Conservation (phyloP, 768 basidiomycete genomes). For the Collybiopsis luxurians region DNA sequence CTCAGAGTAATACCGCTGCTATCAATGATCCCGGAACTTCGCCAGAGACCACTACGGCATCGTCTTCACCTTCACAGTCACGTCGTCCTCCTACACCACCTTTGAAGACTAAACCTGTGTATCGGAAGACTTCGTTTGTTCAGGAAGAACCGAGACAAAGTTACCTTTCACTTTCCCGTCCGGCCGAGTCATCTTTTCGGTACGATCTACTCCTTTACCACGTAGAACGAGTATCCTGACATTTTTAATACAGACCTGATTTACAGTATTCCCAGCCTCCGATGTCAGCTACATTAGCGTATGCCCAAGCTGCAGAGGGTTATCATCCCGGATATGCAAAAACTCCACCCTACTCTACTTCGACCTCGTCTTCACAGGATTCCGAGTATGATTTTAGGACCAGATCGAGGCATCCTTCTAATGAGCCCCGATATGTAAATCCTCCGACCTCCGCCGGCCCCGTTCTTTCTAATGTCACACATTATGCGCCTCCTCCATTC, state of each 20-base stretch:
- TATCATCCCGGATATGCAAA: background rate
- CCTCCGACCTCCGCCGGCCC: background rate
- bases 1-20: background rate
- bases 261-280: background rate
- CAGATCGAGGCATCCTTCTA: background rate
- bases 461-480: background rate
- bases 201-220: background rate
- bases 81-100: slow-evolving; percentile 6
- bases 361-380: background rate
- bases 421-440: background rate
- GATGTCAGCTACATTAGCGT: background rate
- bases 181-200: background rate
- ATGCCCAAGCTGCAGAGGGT: slow-evolving; percentile 5
- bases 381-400: background rate
- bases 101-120: slow-evolving; percentile 3
- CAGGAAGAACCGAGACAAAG: slow-evolving; percentile 2
- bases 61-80: slow-evolving; percentile 7
- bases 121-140: slow-evolving; percentile 5
- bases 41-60: background rate
- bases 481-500: background rate
- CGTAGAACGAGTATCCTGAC: background rate
- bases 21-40: background rate
- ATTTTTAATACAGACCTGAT: background rate
- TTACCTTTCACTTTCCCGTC: slow-evolving; percentile 3
- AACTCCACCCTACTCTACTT: background rate